Evolutionary conservation across 768 basidiomycete species (phyloP).

Genomic region (Mycena metata): DNA sequence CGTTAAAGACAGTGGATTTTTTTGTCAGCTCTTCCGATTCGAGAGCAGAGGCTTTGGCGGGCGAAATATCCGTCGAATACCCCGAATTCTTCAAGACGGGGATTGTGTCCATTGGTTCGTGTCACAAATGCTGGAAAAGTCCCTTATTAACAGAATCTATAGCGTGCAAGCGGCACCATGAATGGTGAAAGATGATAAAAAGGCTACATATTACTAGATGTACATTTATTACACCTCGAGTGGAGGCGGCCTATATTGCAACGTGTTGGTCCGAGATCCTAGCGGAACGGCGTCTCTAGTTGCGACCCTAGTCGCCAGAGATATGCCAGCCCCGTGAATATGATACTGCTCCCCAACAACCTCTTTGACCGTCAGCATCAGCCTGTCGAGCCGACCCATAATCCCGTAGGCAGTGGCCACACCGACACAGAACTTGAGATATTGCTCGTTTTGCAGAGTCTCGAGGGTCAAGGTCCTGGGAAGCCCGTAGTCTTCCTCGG

Average conservation of each 20-base stretch:
- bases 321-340: constrained; percentile 74
- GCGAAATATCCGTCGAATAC: background rate
- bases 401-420: constrained; percentile 78
- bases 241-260: constrained; percentile 33
- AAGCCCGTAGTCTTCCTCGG: constrained; percentile 81
- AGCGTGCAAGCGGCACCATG: constrained; percentile 8
- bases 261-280: constrained; percentile 46
- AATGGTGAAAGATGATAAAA: constrained; percentile 15
- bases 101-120: constrained; percentile 30
- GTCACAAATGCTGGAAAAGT: background rate
- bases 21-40: background rate
- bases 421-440: constrained; percentile 83
- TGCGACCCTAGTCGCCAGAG: constrained; percentile 39
- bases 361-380: constrained; percentile 89
- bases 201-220: background rate
- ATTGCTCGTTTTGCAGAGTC: constrained; percentile 83
- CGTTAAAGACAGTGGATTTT: constrained; percentile 14
- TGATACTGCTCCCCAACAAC: constrained; percentile 90
- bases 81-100: constrained; percentile 17
- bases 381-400: constrained; percentile 77
- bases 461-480: constrained; percentile 79
- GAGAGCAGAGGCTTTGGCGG: background rate
- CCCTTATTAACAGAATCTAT: background rate
- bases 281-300: constrained; percentile 44
- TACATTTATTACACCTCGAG: constrained; percentile 23